Evolutionary conservation across 495 filamentous ascomycete genomes (phyloP).

Genomic region (Neurospora sp.): DNA sequence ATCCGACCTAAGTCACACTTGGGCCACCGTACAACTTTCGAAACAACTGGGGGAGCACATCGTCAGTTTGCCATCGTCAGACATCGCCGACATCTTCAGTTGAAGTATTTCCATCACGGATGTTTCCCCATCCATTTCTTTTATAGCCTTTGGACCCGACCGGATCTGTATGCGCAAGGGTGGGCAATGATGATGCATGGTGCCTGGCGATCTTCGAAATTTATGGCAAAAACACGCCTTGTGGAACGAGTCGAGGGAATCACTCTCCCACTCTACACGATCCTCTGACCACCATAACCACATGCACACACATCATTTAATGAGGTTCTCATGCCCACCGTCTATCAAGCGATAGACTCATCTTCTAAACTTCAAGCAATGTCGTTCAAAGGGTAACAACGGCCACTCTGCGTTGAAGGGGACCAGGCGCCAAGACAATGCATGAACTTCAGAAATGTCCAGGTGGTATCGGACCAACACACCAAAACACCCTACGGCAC

Average conservation of each 20-base stretch:
- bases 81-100: neutral
- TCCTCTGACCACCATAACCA: neutral
- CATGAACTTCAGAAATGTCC: neutral
- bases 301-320: neutral
- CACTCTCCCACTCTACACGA: neutral
- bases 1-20: no score
- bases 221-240: neutral
- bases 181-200: neutral
- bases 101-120: neutral
- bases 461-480: neutral
- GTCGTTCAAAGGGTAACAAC: neutral
- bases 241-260: neutral
- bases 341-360: neutral
- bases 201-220: neutral
- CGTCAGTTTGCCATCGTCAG: neutral
- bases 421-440: neutral
- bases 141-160: neutral
- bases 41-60: neutral
- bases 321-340: neutral
- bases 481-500: neutral
- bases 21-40: no score
- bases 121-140: neutral
- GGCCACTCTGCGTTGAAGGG: neutral
- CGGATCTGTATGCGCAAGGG: neutral
- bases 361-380: neutral